Percentiles rank a stretch among this genome's conserved stretches.
phyloP scores from a whole-genome alignment of 1,139 yeast genomes.

The Diutina siamensis region DNA sequence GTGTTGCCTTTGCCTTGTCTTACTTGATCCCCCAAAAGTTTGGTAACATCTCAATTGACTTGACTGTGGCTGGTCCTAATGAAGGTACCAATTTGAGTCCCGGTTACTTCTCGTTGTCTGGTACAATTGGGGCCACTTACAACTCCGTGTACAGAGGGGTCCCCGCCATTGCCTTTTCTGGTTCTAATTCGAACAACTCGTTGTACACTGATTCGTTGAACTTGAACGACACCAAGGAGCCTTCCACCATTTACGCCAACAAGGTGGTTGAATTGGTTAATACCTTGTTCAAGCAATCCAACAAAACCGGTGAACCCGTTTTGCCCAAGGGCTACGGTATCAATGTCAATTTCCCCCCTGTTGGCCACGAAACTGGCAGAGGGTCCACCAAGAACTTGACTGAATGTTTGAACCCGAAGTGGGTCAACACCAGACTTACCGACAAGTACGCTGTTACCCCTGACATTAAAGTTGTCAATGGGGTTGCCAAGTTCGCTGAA shows the following conservation, averaged over 20 bases:
- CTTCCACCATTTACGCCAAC: conserved; percentile 29
- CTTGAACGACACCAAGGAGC: conserved; percentile 13
- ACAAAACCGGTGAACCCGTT: conserved; percentile 13
- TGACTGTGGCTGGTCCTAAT: conserved; percentile 37
- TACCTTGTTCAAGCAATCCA: conserved; percentile 24
- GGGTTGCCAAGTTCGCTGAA: neutral
- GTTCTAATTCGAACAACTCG: conserved; percentile 31
- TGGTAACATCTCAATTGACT: conserved; percentile 23
- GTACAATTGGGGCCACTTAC: conserved; percentile 37
- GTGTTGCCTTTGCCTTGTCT: conserved; percentile 31
- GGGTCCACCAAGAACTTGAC: neutral
- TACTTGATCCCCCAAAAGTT: conserved; percentile 31
- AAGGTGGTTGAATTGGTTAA: conserved; percentile 27
- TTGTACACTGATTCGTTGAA: conserved; percentile 22
- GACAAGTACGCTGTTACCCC: conserved; percentile 24
- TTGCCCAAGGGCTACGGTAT: conserved; percentile 36
- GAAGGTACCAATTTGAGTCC: conserved; percentile 34
- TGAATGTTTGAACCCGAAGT: conserved; percentile 26
- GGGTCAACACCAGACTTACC: conserved; percentile 27
- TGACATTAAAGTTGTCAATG: conserved; percentile 10
- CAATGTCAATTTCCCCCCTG: conserved; percentile 37
- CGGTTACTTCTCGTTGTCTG: conserved; percentile 29
- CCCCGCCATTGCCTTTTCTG: conserved; percentile 36
- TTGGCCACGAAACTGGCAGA: conserved; percentile 17
- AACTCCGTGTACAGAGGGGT: conserved; percentile 29